These are phyloP conservation scores for Coemansia sp. DNA, from an alignment of 192 early-diverging fungal species.

Conservation along the genomic window DNA sequence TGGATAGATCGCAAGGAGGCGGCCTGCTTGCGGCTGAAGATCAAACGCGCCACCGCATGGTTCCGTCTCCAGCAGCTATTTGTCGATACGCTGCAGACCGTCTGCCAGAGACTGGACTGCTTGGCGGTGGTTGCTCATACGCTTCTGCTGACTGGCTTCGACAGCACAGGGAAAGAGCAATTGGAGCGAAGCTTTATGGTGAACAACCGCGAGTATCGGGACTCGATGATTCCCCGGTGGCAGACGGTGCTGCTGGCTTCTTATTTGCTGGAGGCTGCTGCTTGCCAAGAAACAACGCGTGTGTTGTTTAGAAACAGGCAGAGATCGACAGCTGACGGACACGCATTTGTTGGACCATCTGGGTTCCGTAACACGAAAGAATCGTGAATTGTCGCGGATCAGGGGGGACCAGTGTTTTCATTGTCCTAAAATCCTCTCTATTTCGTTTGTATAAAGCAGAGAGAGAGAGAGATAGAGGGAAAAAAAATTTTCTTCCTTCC, in stretches of 20 bases:
- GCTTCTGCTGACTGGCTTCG: conserved; percentile 17
- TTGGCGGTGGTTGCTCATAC: conserved; percentile 21
- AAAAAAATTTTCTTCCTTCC: too few species aligned
- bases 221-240: conserved; percentile 49
- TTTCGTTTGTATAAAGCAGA: too few species aligned
- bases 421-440: too few species aligned
- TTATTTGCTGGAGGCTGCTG: conserved; percentile 28
- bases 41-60: conserved; percentile 32
- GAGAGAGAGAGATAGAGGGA: too few species aligned
- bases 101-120: conserved; percentile 14
- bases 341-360: too few species aligned
- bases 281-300: too few species aligned
- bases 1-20: conserved; percentile 28
- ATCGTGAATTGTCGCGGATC: too few species aligned
- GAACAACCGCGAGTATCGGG: conserved; percentile 15
- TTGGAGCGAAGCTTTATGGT: conserved; percentile 10
- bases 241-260: conserved; percentile 17
- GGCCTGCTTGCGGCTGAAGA: conserved; percentile 12
- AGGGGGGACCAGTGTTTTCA: too few species aligned
- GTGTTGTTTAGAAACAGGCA: too few species aligned
- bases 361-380: too few species aligned
- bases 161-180: not conserved
- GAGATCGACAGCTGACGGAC: too few species aligned
- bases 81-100: conserved; percentile 29
- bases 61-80: conserved; percentile 46